Evolutionary conservation across 352 stramenopile genomes (phyloP).

Genomic region (Aphanomyces stellatus): DNA sequence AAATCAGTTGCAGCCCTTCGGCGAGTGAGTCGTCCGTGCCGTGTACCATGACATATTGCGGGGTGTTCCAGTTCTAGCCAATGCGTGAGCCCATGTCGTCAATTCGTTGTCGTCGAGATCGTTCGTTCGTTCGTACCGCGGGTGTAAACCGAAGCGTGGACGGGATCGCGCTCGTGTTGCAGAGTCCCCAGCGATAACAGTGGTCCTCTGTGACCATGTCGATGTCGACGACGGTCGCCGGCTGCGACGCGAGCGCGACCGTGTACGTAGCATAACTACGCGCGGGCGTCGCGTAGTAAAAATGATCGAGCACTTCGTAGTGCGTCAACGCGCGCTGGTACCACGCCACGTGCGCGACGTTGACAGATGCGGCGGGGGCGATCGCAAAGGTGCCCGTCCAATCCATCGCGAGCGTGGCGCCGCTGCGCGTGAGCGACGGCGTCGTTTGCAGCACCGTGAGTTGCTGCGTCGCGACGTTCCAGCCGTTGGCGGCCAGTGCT

Average conservation of each 20-base stretch:
- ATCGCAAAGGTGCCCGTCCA: conserved; percentile 2
- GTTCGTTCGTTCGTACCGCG: too few species aligned
- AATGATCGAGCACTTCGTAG: conserved; percentile 50
- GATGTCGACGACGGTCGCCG: conserved; percentile 38
- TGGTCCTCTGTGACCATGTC: conserved; percentile 35
- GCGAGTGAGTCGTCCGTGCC: conserved; percentile 14
- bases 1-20: conserved; percentile 1
- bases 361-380: background rate
- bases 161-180: conserved; percentile 46
- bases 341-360: conserved; percentile 38
- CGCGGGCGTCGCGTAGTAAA: conserved; percentile 44
- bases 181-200: conserved; percentile 71
- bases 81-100: background rate
- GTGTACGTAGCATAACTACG: conserved; percentile 45
- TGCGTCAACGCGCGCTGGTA: conserved; percentile 34
- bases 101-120: too few species aligned
- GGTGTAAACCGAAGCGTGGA: conserved; percentile 31
- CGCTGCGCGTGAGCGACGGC: background rate
- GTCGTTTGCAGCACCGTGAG: background rate
- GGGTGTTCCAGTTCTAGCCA: conserved; percentile 14
- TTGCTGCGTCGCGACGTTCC: background rate
- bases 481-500: conserved; percentile 1
- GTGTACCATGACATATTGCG: conserved; percentile 14
- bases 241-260: conserved; percentile 36
- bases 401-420: background rate